Evolutionary conservation across 2,329 filamentous ascomycete species (phyloP).

Genomic region (Clarireedia homoeocarpa): DNA sequence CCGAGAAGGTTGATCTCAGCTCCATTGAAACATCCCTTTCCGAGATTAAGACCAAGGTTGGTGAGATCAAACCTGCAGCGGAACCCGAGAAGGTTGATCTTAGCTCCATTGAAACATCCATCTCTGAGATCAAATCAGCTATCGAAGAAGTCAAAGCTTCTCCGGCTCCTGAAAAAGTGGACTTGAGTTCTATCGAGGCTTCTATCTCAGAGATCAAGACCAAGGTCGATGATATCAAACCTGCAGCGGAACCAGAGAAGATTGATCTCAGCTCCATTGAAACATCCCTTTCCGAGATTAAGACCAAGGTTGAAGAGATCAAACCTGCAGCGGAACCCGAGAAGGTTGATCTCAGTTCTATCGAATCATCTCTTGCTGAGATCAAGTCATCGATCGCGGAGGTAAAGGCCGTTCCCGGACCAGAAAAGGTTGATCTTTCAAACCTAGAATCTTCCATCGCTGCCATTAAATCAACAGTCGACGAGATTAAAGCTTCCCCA

Average conservation of each 20-base stretch:
- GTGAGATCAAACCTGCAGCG: background rate
- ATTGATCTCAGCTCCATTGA: constrained; percentile 11
- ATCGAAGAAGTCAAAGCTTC: too few species aligned
- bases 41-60: constrained; percentile 3
- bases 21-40: background rate
- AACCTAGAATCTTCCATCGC: constrained; percentile 14
- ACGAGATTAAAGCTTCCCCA: constrained; percentile 9
- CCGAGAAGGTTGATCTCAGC: constrained; percentile 13
- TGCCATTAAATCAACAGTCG: constrained; percentile 14
- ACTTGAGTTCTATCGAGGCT: too few species aligned
- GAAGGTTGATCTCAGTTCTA: constrained; percentile 11
- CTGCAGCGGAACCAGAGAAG: constrained; percentile 10
- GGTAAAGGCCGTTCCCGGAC: constrained; percentile 8
- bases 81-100: constrained; percentile 6
- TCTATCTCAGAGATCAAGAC: constrained; percentile 4
- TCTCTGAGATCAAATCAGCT: too few species aligned
- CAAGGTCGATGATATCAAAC: background rate
- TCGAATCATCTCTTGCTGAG: constrained; percentile 12
- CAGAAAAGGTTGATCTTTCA: constrained; percentile 13
- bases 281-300: constrained; percentile 1
- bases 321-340: background rate
- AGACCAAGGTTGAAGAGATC: constrained; percentile 1
- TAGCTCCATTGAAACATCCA: constrained; percentile 8
- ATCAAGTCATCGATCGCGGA: constrained; percentile 12
- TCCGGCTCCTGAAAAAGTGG: too few species aligned